Percentiles rank a stretch among this genome's conserved stretches.
phyloP scores from a whole-genome alignment of 352 stramenopile genomes.

The Phytopythium litorale region DNA sequence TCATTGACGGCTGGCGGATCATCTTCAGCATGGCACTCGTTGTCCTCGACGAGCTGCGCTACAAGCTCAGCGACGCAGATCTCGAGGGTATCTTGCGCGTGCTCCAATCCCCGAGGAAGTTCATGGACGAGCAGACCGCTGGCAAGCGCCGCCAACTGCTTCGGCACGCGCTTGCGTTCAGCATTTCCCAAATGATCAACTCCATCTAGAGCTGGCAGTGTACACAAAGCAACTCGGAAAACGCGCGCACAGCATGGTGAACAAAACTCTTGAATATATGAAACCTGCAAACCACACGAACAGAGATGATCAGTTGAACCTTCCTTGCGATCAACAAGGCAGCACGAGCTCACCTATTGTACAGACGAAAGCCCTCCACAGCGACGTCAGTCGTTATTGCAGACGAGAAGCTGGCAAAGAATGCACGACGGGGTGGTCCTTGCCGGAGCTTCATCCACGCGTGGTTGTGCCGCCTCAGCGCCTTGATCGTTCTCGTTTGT shows the following conservation, averaged over 20 bases:
- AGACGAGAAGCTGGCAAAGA: slow-evolving; percentile 5
- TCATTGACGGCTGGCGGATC: slow-evolving; percentile 76
- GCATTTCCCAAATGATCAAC: slow-evolving; percentile 55
- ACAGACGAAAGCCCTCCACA: not conserved
- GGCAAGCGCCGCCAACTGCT: slow-evolving; percentile 45
- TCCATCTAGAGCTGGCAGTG: slow-evolving; percentile 21
- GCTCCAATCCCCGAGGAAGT: slow-evolving; percentile 54
- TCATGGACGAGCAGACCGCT: slow-evolving; percentile 42
- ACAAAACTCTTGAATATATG: not conserved
- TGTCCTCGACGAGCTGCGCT: slow-evolving; percentile 67
- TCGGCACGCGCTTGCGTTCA: slow-evolving; percentile 55
- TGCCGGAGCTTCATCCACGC: not conserved
- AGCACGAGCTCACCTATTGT: not conserved
- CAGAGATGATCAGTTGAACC: not conserved
- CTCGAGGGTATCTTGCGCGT: slow-evolving; percentile 69
- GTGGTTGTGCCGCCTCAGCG: not conserved
- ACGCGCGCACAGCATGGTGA: not conserved
- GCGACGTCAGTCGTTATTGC: not conserved
- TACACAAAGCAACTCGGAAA: not conserved
- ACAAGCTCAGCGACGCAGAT: slow-evolving; percentile 42
- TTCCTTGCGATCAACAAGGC: not conserved
- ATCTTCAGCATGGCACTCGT: slow-evolving; percentile 79
- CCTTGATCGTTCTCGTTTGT: too few species aligned
- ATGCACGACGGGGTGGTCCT: not conserved
- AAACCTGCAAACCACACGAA: not conserved